Percentiles rank a stretch among this genome's conserved stretches.
These are phyloP conservation scores for Aspergillus fructus DNA, from an alignment of 2,329 filamentous ascomycete species.

Conservation along the genomic window DNA sequence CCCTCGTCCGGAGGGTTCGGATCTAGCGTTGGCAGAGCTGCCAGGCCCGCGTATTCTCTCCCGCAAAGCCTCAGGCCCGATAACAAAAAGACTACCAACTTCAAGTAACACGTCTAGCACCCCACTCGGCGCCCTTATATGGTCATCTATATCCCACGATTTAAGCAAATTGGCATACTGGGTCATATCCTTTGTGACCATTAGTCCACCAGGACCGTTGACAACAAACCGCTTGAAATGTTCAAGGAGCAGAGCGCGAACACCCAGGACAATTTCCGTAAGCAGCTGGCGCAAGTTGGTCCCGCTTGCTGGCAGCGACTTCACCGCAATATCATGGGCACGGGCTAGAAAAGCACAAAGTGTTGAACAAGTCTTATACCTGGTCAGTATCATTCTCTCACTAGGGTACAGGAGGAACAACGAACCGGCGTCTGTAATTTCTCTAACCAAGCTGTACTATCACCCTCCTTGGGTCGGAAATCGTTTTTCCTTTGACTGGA, in stretches of 20 bases:
- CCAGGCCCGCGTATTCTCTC: constrained; percentile 65
- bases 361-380: constrained; percentile 65
- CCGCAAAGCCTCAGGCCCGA: constrained; percentile 74
- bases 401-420: background rate
- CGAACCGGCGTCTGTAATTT: constrained; percentile 71
- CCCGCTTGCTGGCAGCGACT: constrained; percentile 63
- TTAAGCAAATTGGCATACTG: constrained; percentile 86
- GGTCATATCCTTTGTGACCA: constrained; percentile 94
- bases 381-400: constrained; percentile 10
- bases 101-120: constrained; percentile 85
- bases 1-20: constrained; percentile 24
- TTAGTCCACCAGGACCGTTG: constrained; percentile 87
- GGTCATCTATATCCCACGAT: constrained; percentile 73
- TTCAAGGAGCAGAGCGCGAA: constrained; percentile 77
- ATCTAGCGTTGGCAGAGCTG: constrained; percentile 39
- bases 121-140: constrained; percentile 48
- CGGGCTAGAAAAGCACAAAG: constrained; percentile 78
- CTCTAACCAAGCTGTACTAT: constrained; percentile 60
- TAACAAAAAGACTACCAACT: constrained; percentile 93
- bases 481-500: constrained; percentile 81
- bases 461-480: constrained; percentile 81
- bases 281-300: constrained; percentile 80
- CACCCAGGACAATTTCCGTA: constrained; percentile 76
- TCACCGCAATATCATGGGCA: constrained; percentile 61
- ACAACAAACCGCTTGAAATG: constrained; percentile 95